Conservation (phyloP, 164 flowering plant genomes). For the Vitis amurensis region DNA sequence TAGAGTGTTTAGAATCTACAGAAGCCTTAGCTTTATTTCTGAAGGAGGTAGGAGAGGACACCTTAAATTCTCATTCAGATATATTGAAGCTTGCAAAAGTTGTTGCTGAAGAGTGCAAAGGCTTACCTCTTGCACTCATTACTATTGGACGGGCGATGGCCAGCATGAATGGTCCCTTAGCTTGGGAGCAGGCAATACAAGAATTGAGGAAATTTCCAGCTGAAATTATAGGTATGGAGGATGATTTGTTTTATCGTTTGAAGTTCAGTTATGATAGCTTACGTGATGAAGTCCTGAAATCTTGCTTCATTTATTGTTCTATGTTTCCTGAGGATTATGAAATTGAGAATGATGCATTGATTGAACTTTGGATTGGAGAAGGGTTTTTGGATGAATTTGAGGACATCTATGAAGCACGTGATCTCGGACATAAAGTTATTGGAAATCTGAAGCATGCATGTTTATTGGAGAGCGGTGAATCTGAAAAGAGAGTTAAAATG, state of each 20-base stretch:
- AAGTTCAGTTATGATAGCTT: slow-evolving; percentile 17
- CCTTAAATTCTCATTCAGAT: neutral
- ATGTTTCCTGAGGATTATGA: neutral
- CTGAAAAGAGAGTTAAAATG: slow-evolving; percentile 1
- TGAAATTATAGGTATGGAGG: slow-evolving; percentile 7
- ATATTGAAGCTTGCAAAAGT: slow-evolving; percentile 6
- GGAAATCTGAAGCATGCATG: slow-evolving; percentile 6
- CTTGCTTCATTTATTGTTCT: slow-evolving; percentile 16
- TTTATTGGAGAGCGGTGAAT: slow-evolving; percentile 1
- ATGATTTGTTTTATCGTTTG: slow-evolving; percentile 4
- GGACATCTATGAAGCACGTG: neutral
- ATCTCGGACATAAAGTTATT: slow-evolving; percentile 3
- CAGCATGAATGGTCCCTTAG: neutral
- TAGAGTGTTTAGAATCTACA: slow-evolving; percentile 7
- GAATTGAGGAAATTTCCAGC: neutral
- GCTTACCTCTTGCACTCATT: slow-evolving; percentile 18
- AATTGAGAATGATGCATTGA: neutral
- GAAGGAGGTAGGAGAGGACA: slow-evolving; percentile 1
- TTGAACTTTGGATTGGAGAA: slow-evolving; percentile 9
- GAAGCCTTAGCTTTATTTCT: slow-evolving; percentile 12
- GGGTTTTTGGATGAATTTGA: slow-evolving; percentile 7
- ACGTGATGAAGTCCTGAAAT: neutral
- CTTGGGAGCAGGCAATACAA: slow-evolving; percentile 9
- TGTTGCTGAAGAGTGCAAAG: slow-evolving; percentile 10
- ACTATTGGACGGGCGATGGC: slow-evolving; percentile 17